These are phyloP conservation scores for Exophiala aquamarina DNA, from an alignment of 2,329 filamentous ascomycete species.

Conservation along the genomic window DNA sequence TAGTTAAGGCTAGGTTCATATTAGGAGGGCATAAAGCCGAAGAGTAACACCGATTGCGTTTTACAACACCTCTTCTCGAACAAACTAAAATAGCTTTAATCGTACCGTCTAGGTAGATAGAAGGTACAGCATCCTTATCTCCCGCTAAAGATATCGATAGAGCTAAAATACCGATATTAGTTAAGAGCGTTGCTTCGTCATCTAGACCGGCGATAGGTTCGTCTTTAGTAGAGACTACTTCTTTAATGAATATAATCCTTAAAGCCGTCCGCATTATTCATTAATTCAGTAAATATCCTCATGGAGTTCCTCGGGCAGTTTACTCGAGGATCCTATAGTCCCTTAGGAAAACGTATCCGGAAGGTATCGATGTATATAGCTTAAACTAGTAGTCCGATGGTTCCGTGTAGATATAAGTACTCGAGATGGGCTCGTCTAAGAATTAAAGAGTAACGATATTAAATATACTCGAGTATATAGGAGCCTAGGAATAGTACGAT, in stretches of 20 bases:
- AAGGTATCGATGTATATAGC: background rate
- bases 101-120: too few species aligned
- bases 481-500: constrained; percentile 21
- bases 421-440: constrained; percentile 13
- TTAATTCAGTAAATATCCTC: constrained; percentile 2
- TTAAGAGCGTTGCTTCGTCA: too few species aligned
- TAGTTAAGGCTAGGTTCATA: too few species aligned
- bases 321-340: constrained; percentile 3
- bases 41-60: too few species aligned
- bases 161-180: too few species aligned
- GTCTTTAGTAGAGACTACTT: background rate
- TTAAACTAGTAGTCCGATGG: constrained; percentile 20
- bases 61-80: too few species aligned
- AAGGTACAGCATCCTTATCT: too few species aligned
- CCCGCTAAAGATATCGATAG: too few species aligned
- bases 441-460: constrained; percentile 9
- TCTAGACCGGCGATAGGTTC: too few species aligned
- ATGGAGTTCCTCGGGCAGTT: background rate
- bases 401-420: constrained; percentile 20
- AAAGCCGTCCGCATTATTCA: constrained; percentile 1
- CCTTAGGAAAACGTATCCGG: background rate
- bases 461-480: constrained; percentile 26
- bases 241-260: constrained; percentile 1
- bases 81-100: too few species aligned
- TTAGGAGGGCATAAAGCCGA: too few species aligned